A percentile compares a stretch with the other conserved stretches of the same genome.
phyloP scores from a whole-genome alignment of 2,329 filamentous ascomycete species.

The Daldinia sp. region DNA sequence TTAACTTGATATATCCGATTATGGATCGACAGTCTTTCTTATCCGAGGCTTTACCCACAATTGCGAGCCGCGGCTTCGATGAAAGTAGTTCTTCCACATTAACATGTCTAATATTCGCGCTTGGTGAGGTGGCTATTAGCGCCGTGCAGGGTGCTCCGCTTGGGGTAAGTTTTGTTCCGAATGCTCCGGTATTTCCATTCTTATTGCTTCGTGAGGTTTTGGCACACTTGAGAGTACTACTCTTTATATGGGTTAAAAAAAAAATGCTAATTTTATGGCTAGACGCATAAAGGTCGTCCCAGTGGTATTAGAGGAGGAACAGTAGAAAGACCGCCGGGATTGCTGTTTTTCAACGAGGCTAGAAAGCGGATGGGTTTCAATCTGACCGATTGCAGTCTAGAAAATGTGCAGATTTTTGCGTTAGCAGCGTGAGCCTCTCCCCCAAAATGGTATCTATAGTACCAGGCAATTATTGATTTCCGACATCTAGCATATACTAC shows the following conservation, averaged over 20 bases:
- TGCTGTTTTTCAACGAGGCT: constrained; percentile 69
- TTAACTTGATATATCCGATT: constrained; percentile 66
- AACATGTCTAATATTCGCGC: constrained; percentile 64
- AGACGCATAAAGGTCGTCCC: constrained; percentile 52
- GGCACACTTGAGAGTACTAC: background rate
- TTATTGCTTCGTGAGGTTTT: background rate
- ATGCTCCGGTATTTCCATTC: background rate
- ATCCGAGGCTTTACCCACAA: constrained; percentile 54
- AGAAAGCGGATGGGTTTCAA: constrained; percentile 66
- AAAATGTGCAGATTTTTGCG: constrained; percentile 66
- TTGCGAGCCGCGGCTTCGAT: constrained; percentile 59
- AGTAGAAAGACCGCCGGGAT: constrained; percentile 59
- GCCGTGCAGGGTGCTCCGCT: constrained; percentile 58
- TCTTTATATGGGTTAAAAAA: background rate
- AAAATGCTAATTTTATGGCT: constrained; percentile 9
- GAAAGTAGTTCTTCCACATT: constrained; percentile 60
- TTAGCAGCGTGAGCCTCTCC: constrained; percentile 60
- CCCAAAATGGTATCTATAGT: background rate
- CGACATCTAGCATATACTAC: constrained; percentile 58
- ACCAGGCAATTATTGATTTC: constrained; percentile 9
- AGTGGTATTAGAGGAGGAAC: constrained; percentile 64
- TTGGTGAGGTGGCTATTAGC: constrained; percentile 66
- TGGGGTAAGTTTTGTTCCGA: constrained; percentile 37
- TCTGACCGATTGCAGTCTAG: constrained; percentile 62
- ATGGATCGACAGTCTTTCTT: constrained; percentile 65